Base-by-base conservation (phyloP, 495 filamentous ascomycete genomes). In the Talaromyces proteolyticus region DNA sequence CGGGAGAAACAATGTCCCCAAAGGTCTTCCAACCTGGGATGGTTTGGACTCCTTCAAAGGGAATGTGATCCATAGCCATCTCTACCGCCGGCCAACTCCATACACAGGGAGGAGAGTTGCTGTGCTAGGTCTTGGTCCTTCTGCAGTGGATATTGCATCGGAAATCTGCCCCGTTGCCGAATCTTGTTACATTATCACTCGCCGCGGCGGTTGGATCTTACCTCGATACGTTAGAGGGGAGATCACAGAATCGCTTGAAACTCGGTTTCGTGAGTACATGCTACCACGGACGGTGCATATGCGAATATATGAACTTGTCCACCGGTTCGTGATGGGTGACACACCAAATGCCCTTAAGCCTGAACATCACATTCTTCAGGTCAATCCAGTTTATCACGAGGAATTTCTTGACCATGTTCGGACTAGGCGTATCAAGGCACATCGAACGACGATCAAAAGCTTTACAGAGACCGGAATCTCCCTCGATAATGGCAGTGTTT, bases 31-130 rank as follows among this genome's bases (percentile, higher is more conserved):
- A 19, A 53, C 60, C n/a, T 60, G 61, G 50, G 20, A 47, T 38
- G 59, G 55, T 19, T 22, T 48, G 3, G 58, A 65, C 14, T 38
- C 21, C 14, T 59, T 54, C 42, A 41, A 55, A 26, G 58, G 61
- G 7, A 24, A 52, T 23, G 48, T 63, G 23, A 21, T 66, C 29
- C 62, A 69, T 36, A 66, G 65, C 23, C 59, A 63, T 45, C 43
- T 57, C 29, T 68, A 68, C 43, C 55, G 63, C 24, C 51, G 55
- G 20, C 52, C 57, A 1, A 42, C 17, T 12, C 46, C 44, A 1
- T 65, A 60, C 53, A 52, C 50, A 38, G 63, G 63, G 18, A 61
- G 66, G 45, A 51, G 45, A 18, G 52, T 66, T 0, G 65, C 57
- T 14, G 50, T 69, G 45, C 49, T 65, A 26, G 59, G 66, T 3